Conservation (phyloP, 2,329 filamentous ascomycete genomes). For the Dactylellina haptotyla region DNA sequence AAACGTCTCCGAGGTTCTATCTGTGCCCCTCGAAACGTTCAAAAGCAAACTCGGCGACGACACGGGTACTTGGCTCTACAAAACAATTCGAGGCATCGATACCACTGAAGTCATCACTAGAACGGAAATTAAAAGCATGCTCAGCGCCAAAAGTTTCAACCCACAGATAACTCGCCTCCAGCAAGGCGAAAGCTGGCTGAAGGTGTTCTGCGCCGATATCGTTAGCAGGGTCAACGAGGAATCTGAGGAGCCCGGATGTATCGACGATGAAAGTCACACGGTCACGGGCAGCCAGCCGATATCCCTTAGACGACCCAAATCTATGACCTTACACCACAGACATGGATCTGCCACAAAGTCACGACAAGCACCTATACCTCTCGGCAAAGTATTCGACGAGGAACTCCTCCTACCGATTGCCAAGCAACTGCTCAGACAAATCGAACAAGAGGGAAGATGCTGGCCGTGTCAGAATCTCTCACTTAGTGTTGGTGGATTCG, state of each 20-base stretch:
- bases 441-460: constrained; percentile 73
- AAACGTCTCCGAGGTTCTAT: constrained; percentile 77
- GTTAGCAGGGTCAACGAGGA: constrained; percentile 90
- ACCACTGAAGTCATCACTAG: constrained; percentile 86
- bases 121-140: constrained; percentile 96
- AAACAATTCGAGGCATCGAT: constrained; percentile 85
- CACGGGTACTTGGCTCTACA: constrained; percentile 85
- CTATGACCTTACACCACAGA: constrained; percentile 84
- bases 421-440: constrained; percentile 78
- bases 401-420: constrained; percentile 76
- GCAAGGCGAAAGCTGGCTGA: constrained; percentile 83
- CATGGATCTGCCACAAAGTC: constrained; percentile 78
- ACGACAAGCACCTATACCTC: constrained; percentile 78
- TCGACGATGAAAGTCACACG: not conserved
- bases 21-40: constrained; percentile 77
- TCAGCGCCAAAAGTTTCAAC: constrained; percentile 93
- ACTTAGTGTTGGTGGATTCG: constrained; percentile 88
- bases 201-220: constrained; percentile 92
- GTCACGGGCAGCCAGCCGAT: constrained; percentile 37
- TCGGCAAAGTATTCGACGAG: constrained; percentile 78
- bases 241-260: constrained; percentile 83
- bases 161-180: constrained; percentile 81
- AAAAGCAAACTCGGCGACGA: constrained; percentile 83
- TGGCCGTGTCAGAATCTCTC: constrained; percentile 95
- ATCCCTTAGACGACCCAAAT: constrained; percentile 75